Evolutionary conservation across 139 green algal species (phyloP).

Genomic region (Chlorella sp.): DNA sequence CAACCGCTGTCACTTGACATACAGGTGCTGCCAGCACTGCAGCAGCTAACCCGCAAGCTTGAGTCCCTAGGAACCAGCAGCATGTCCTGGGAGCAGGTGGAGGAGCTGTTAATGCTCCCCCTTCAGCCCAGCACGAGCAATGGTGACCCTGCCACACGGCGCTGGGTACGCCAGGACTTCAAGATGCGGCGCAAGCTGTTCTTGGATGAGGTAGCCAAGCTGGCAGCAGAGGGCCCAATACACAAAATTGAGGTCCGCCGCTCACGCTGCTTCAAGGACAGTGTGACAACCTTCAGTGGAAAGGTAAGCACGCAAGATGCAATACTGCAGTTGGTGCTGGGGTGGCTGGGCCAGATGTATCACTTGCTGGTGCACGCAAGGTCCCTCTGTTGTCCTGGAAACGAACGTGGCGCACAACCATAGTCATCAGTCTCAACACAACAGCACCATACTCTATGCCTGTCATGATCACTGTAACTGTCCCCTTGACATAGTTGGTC

Average conservation of each 20-base stretch:
- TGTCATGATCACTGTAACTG: too few species aligned
- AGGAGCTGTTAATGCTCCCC: slow-evolving; percentile 56
- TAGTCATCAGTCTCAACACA: too few species aligned
- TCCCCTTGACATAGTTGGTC: too few species aligned
- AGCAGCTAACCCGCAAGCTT: slow-evolving; percentile 29
- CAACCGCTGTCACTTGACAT: slow-evolving; percentile 34
- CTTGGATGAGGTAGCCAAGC: slow-evolving; percentile 54
- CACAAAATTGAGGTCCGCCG: slow-evolving; percentile 54
- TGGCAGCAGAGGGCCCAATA: slow-evolving; percentile 44
- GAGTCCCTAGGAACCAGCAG: slow-evolving; percentile 24
- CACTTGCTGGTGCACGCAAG: too few species aligned
- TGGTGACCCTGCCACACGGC: slow-evolving; percentile 9
- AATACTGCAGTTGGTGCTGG: too few species aligned
- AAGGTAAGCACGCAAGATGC: too few species aligned
- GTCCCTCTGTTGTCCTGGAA: too few species aligned
- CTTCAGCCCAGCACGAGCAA: slow-evolving; percentile 33
- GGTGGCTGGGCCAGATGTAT: too few species aligned
- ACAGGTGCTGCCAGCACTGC: slow-evolving; percentile 42
- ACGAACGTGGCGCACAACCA: too few species aligned
- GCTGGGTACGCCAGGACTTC: slow-evolving; percentile 59
- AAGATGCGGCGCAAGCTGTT: slow-evolving; percentile 47
- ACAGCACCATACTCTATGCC: too few species aligned
- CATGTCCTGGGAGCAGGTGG: slow-evolving; percentile 51
- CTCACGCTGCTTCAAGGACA: slow-evolving; percentile 44
- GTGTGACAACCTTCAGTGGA: slow-evolving; percentile 30